phyloP scores from a whole-genome alignment of 108 stramenopile genomes.

The Skeletonema grethae region DNA sequence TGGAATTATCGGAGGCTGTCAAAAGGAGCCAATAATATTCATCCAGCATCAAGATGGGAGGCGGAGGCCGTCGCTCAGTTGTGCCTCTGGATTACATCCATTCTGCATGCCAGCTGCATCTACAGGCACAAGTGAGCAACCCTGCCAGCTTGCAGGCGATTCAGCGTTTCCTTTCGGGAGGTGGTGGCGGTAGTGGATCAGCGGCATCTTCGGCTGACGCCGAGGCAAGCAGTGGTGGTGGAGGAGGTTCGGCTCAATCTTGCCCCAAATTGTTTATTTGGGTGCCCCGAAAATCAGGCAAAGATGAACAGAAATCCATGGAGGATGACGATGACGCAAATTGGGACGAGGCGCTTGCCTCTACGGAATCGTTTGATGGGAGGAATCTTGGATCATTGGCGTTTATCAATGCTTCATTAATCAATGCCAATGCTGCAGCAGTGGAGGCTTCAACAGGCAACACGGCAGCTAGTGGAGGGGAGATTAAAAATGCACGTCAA shows the following conservation, averaged over 20 bases:
- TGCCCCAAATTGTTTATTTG: slow-evolving; percentile 32
- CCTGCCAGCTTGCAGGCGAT: slow-evolving; percentile 25
- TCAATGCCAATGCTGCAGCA: slow-evolving; percentile 7
- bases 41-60: neutral
- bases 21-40: neutral
- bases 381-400: slow-evolving; percentile 41
- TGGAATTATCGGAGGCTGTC: neutral
- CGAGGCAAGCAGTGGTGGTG: neutral
- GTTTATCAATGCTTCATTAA: slow-evolving; percentile 20
- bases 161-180: slow-evolving; percentile 21
- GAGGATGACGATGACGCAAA: slow-evolving; percentile 6
- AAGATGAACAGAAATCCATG: slow-evolving; percentile 5
- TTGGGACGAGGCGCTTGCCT: slow-evolving; percentile 43
- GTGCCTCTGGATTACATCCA: slow-evolving; percentile 39
- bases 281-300: slow-evolving; percentile 15
- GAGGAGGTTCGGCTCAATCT: neutral
- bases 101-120: slow-evolving; percentile 38
- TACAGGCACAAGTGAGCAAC: slow-evolving; percentile 19
- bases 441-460: slow-evolving; percentile 4
- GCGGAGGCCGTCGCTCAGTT: neutral
- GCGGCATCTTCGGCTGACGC: slow-evolving; percentile 7
- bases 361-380: slow-evolving; percentile 36
- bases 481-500: slow-evolving; percentile 11
- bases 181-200: neutral
- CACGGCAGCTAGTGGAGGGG: neutral